These are phyloP conservation scores for Aspergillus bertholletiae DNA, from an alignment of 495 filamentous ascomycete species.

Conservation along the genomic window DNA sequence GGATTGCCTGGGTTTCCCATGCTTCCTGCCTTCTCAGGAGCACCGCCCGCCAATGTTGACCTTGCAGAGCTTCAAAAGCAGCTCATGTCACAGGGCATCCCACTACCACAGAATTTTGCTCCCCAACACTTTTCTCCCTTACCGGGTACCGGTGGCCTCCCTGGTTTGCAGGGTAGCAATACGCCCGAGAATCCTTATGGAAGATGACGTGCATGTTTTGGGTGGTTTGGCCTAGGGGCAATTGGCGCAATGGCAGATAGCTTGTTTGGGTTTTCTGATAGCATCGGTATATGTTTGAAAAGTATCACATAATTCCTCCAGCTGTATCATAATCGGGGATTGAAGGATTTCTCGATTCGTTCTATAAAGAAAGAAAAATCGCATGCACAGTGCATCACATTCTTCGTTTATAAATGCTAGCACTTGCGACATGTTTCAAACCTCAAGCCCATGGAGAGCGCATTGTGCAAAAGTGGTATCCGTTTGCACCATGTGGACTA, in stretches of 20 bases:
- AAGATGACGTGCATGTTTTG: conserved; percentile 17
- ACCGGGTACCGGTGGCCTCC: conserved; percentile 39
- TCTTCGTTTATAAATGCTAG: not conserved
- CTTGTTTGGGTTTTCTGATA: conserved; percentile 7
- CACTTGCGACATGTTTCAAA: not conserved
- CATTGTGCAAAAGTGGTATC: not conserved
- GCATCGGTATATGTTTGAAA: not conserved
- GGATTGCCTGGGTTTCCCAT: conserved; percentile 41
- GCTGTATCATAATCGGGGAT: not conserved
- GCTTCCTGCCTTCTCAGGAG: conserved; percentile 43
- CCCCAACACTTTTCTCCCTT: conserved; percentile 44
- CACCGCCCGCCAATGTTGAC: conserved; percentile 58
- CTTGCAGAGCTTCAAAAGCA: conserved; percentile 62
- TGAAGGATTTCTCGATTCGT: not conserved
- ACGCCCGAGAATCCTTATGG: conserved; percentile 33
- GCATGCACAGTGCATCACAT: not conserved
- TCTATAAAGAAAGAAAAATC: not conserved
- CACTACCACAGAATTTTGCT: conserved; percentile 36
- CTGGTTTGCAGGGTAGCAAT: conserved; percentile 41
- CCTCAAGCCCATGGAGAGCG: not conserved
- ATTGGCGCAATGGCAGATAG: conserved; percentile 24
- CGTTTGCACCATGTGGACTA: conserved; percentile 23
- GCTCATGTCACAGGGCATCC: conserved; percentile 38
- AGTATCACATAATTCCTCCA: not conserved
- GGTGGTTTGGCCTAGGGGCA: conserved; percentile 10